A percentile compares a stretch with the other conserved stretches of the same genome.
Evolutionary conservation across 345 rosid genomes (phyloP).

Genomic region (Erysimum cheiranthoides): DNA sequence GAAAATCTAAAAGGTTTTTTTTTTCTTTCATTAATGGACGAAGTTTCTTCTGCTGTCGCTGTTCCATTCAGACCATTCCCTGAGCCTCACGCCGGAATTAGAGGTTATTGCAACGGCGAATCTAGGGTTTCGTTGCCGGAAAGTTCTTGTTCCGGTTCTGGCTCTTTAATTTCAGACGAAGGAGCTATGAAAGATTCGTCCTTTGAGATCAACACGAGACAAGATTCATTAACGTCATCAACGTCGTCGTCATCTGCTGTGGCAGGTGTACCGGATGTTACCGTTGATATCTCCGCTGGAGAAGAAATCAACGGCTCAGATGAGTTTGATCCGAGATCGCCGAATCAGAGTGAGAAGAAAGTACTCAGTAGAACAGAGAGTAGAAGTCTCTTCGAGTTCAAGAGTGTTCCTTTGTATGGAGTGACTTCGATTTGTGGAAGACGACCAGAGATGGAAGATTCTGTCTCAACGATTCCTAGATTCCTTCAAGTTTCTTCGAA

Average conservation of each 20-base stretch:
- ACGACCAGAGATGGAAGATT: conserved; percentile 88
- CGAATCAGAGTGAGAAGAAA: conserved; percentile 45
- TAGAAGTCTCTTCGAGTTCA: conserved; percentile 41
- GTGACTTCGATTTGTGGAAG: conserved; percentile 66
- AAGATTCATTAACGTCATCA: conserved; percentile 14
- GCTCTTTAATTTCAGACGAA: conserved; percentile 15
- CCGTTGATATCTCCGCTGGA: conserved; percentile 28
- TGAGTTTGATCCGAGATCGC: conserved; percentile 42
- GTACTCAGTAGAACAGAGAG: conserved; percentile 48
- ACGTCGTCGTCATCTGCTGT: conserved; percentile 15
- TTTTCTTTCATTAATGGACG: conserved; percentile 50
- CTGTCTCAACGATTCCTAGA: conserved; percentile 57
- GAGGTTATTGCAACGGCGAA: conserved; percentile 37
- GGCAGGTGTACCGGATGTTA: conserved; percentile 18
- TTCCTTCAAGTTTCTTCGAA: conserved; percentile 54
- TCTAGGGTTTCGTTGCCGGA: conserved; percentile 36
- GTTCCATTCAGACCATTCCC: conserved; percentile 53
- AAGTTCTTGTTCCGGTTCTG: conserved; percentile 30
- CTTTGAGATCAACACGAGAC: conserved; percentile 24
- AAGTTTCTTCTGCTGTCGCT: conserved; percentile 52
- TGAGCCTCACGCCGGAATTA: conserved; percentile 46
- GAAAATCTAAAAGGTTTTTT: neutral
- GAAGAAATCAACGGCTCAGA: conserved; percentile 37
- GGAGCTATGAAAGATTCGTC: conserved; percentile 35
- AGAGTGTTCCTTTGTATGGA: conserved; percentile 62